Conservation (phyloP, 2,329 filamentous ascomycete genomes). For the Aspergillus ibericus region DNA sequence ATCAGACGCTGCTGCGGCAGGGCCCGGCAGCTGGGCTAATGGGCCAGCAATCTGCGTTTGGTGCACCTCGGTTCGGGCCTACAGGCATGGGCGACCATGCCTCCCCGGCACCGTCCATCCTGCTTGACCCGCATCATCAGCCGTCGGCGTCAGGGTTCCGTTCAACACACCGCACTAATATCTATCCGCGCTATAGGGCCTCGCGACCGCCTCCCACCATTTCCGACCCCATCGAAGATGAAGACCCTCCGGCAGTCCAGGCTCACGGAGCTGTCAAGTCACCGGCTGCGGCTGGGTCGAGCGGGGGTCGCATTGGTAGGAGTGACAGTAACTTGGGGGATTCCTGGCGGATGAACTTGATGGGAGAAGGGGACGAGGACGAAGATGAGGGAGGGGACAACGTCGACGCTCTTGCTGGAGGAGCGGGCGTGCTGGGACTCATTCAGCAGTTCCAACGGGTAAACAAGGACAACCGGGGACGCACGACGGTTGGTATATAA, state of each 20-base stretch:
- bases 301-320: slow-evolving; percentile 36
- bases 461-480: slow-evolving; percentile 39
- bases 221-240: slow-evolving; percentile 32
- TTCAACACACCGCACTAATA: slow-evolving; percentile 21
- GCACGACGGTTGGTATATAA: slow-evolving; percentile 38
- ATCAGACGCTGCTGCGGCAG: slow-evolving; percentile 21
- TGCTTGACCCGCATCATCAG: slow-evolving; percentile 51
- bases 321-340: slow-evolving; percentile 61
- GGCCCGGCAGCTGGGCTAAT: slow-evolving; percentile 20
- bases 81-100: slow-evolving; percentile 27
- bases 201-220: slow-evolving; percentile 27
- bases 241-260: slow-evolving; percentile 26
- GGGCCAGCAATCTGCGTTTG: slow-evolving; percentile 30
- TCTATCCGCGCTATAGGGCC: slow-evolving; percentile 34
- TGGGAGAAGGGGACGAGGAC: slow-evolving; percentile 34
- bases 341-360: slow-evolving; percentile 50
- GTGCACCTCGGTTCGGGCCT: slow-evolving; percentile 28
- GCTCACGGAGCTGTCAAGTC: slow-evolving; percentile 16
- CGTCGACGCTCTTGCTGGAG: slow-evolving; percentile 47
- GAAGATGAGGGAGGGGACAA: slow-evolving; percentile 50
- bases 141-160: slow-evolving; percentile 43
- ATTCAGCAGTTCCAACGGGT: slow-evolving; percentile 68
- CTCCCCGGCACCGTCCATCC: slow-evolving; percentile 44
- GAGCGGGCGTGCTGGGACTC: slow-evolving; percentile 63
- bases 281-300: slow-evolving; percentile 31